These are phyloP conservation scores for Floccularia luteovirens DNA, from an alignment of 768 basidiomycete species.

Conservation along the genomic window DNA sequence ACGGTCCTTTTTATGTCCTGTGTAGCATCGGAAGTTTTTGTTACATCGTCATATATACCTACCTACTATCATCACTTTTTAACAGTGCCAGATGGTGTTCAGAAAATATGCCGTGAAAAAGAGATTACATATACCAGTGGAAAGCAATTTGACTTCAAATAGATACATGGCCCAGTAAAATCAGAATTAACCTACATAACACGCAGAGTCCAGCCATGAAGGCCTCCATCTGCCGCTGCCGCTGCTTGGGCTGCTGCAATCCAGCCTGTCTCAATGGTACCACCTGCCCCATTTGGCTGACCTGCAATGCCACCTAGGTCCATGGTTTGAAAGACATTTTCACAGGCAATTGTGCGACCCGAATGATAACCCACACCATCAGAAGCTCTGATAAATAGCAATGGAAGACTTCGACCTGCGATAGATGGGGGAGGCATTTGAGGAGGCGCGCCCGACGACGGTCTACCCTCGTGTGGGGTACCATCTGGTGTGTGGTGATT, in stretches of 20 bases:
- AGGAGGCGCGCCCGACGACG: slow-evolving; percentile 12
- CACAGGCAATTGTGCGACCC: slow-evolving; percentile 75
- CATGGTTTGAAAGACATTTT: slow-evolving; percentile 69
- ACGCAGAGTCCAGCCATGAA: slow-evolving; percentile 74
- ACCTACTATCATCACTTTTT: too few relatives aligned
- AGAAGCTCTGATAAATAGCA: slow-evolving; percentile 72
- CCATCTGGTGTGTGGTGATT: slow-evolving; percentile 26
- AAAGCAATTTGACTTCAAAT: slow-evolving; percentile 31
- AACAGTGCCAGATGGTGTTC: too few relatives aligned
- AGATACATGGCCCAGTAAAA: slow-evolving; percentile 16
- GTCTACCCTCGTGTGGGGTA: slow-evolving; percentile 16
- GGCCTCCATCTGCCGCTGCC: slow-evolving; percentile 54
- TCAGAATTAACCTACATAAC: slow-evolving; percentile 47
- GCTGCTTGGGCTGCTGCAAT: slow-evolving; percentile 68
- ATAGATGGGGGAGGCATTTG: slow-evolving; percentile 41
- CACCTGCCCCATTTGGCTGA: slow-evolving; percentile 35
- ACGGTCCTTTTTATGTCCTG: not conserved
- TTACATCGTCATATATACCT: too few relatives aligned
- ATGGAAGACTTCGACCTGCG: slow-evolving; percentile 61
- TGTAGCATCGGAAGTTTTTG: not conserved
- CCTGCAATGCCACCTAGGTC: slow-evolving; percentile 48
- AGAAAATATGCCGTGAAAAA: too few relatives aligned
- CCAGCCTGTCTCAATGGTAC: slow-evolving; percentile 57
- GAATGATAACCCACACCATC: slow-evolving; percentile 91
- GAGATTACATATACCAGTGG: slow-evolving; percentile 16